Evolutionary conservation across 2,329 filamentous ascomycete genomes (phyloP).

Genomic region (Emergomyces orientalis): DNA sequence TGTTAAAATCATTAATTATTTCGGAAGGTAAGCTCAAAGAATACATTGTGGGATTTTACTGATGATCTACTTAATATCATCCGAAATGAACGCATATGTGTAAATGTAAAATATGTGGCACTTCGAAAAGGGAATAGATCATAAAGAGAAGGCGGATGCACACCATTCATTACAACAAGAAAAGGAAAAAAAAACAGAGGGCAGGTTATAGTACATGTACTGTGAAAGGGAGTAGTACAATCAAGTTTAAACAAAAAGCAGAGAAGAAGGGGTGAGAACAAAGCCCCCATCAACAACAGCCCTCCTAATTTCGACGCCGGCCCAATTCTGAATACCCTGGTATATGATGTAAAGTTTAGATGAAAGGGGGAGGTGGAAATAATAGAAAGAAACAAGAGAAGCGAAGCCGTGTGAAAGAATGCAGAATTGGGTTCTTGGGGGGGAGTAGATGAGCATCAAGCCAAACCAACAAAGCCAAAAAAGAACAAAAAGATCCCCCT

Average conservation of each 20-base stretch:
- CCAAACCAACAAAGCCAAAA: background rate
- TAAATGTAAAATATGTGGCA: background rate
- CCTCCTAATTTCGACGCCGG: conserved; percentile 11
- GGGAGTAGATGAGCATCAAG: background rate
- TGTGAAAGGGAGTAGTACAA: background rate
- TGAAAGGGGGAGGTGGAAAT: background rate
- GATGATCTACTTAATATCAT: background rate
- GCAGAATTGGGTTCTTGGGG: background rate
- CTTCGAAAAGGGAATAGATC: background rate
- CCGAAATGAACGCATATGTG: background rate
- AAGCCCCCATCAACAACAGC: background rate
- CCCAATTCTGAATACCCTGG: conserved; percentile 13
- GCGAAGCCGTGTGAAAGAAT: background rate
- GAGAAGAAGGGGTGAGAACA: conserved; percentile 3
- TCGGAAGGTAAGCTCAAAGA: no score
- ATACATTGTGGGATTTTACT: background rate
- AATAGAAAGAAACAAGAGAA: background rate
- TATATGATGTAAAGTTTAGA: conserved; percentile 11
- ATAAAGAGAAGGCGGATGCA: background rate
- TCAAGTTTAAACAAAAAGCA: background rate
- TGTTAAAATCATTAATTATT: no score
- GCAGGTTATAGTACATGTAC: background rate
- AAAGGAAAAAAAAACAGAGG: background rate
- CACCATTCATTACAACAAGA: background rate
- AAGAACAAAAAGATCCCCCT: conserved; percentile 10